Percentiles rank a stretch among this genome's conserved stretches.
Conservation (phyloP, 306 rosid species). For the Dryas alaskensis region DNA sequence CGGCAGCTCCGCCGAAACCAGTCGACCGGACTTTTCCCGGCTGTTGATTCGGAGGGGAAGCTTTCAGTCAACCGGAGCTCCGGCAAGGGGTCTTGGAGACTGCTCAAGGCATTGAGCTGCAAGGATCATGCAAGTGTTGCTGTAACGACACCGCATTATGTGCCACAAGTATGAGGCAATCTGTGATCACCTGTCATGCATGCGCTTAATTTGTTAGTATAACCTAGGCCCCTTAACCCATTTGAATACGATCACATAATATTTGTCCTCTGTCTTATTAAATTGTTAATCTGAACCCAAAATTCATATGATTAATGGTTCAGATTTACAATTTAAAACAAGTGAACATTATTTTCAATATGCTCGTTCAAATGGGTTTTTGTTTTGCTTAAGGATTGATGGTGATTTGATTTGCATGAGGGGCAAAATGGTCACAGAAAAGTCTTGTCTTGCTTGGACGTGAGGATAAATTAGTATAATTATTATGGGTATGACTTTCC, state of each 20-base stretch:
- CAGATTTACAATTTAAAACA: background rate
- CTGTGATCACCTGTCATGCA: conserved; percentile 28
- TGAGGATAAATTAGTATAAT: conserved; percentile 19
- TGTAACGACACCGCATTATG: conserved; percentile 55
- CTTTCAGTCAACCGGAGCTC: conserved; percentile 38
- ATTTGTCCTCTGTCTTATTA: background rate
- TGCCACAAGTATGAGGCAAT: conserved; percentile 31
- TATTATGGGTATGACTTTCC: conserved; percentile 32
- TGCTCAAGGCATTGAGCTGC: conserved; percentile 76
- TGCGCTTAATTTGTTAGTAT: background rate
- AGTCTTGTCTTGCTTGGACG: conserved; percentile 21
- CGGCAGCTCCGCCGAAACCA: conserved; percentile 60
- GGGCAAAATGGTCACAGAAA: conserved; percentile 34
- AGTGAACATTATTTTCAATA: background rate
- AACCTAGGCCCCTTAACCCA: background rate
- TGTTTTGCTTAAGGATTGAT: background rate
- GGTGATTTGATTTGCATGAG: conserved; percentile 3
- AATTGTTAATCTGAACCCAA: background rate
- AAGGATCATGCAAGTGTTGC: conserved; percentile 65
- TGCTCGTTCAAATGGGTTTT: background rate
- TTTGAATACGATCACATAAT: background rate
- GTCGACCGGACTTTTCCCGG: conserved; percentile 29
- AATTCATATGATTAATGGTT: background rate
- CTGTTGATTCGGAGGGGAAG: conserved; percentile 25
- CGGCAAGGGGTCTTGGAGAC: conserved; percentile 67